phyloP scores from a whole-genome alignment of 805 yeast genomes.

The Pichia californica region DNA sequence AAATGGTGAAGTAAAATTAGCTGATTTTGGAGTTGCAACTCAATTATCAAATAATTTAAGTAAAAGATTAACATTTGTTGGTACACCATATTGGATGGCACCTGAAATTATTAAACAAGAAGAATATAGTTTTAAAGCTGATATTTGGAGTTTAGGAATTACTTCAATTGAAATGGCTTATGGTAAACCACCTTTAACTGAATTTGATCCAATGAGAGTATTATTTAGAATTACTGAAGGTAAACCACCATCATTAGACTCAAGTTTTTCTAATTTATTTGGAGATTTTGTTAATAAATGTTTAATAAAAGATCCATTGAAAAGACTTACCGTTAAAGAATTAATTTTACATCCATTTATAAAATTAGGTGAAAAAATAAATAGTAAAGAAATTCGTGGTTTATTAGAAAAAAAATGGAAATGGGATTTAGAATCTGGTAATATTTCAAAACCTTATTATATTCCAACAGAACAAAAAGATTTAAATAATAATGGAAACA shows the following conservation, averaged over 20 bases:
- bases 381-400: conserved; percentile 28
- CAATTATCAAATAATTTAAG: conserved; percentile 52
- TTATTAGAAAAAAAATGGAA: conserved; percentile 38
- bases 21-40: conserved; percentile 96
- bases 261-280: conserved; percentile 35
- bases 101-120: conserved; percentile 51
- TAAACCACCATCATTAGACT: conserved; percentile 38
- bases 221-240: conserved; percentile 44
- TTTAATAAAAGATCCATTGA: conserved; percentile 60
- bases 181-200: conserved; percentile 65
- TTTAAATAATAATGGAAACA: not conserved
- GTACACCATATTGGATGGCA: conserved; percentile 61
- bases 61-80: conserved; percentile 47
- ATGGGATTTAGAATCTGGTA: conserved; percentile 36
- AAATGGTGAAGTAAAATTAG: conserved; percentile 73
- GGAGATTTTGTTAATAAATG: conserved; percentile 66
- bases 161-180: conserved; percentile 67
- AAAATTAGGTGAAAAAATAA: conserved; percentile 31
- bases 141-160: conserved; percentile 76
- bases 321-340: conserved; percentile 57
- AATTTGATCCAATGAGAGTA: conserved; percentile 51
- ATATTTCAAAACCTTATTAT: conserved; percentile 24
- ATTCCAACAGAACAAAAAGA: conserved; percentile 27
- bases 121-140: conserved; percentile 64
- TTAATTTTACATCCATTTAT: conserved; percentile 63